Evolutionary conservation across 129 eudicot genomes (phyloP), one percentile per base, ranked within the genome.

Genomic region (Pulicaria dysenterica): DNA sequence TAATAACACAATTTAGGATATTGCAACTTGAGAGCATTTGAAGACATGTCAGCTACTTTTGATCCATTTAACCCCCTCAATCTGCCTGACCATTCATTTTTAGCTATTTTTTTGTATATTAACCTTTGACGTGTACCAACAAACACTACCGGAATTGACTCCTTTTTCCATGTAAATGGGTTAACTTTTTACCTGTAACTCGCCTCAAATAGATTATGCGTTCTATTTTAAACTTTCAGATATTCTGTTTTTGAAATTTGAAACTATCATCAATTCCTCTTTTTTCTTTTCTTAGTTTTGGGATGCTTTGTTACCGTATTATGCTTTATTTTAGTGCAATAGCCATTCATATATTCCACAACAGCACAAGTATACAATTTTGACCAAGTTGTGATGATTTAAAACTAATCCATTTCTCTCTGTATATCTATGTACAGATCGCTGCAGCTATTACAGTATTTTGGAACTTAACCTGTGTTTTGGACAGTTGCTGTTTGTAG

Each of bases 401-500:
- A 61, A 38, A 10, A 7, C 31, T 7, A 37, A 39, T 61, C 51
- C 51, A 41, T 63, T 41, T 61, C 47, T 38, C 5, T 60, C 5
- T 60, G 31, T 48, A 34, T 69, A 14, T 53, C 49, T 53, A 40
- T 38, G 5, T 51, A 38, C 74, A 69, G 63, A 39, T 49, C 5
- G 15, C 39, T 60, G 13, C 48, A 49, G 62, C 71, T 50, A 19
- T 50, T 60, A 41, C 31, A 24, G 31, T 24, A 24, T 24, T 24
- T 24, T 48, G 69, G 59, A 40, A 49, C 14, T 15, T 69, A 19
- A 53, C 17, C 44, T 16, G 43, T 49, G 78, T 62, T 73, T 50
- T 40, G 19, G 17, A 37, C 51, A 17, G 70, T 24, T 46, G 65
- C 13, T 65, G 56, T 66, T 46, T 68, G 69, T 69, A 8, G 82